These are phyloP conservation scores for Arachnomyces sp. DNA, from an alignment of 2,329 filamentous ascomycete genomes.

Conservation along the genomic window DNA sequence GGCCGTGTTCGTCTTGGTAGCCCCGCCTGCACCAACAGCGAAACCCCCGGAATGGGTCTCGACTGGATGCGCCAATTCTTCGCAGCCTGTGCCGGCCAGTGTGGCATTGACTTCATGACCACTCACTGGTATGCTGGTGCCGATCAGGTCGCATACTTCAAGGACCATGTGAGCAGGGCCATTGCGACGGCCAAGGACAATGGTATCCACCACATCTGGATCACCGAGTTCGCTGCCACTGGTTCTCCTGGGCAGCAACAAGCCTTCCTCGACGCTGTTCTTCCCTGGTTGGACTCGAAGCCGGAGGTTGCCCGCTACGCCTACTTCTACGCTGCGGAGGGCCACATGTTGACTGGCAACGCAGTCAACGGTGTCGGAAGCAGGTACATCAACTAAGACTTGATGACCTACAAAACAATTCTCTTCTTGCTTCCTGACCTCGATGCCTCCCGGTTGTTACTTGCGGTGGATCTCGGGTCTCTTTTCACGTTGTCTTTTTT, in stretches of 20 bases:
- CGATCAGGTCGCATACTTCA: conserved; percentile 26
- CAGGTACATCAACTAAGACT: too few relatives aligned
- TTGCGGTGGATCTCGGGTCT: too few relatives aligned
- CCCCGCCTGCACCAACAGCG: conserved; percentile 35
- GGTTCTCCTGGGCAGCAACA: conserved; percentile 13
- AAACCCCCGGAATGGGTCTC: conserved; percentile 25
- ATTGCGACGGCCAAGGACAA: conserved; percentile 25
- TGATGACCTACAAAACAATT: too few relatives aligned
- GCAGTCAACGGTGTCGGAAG: conserved; percentile 14
- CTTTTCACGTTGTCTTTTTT: too few relatives aligned
- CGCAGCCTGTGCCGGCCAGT: conserved; percentile 26
- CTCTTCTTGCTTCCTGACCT: too few relatives aligned
- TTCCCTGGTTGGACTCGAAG: conserved; percentile 32
- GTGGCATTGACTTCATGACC: conserved; percentile 33
- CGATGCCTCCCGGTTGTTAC: too few relatives aligned
- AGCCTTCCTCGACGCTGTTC: conserved; percentile 30
- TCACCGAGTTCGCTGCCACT: conserved; percentile 37
- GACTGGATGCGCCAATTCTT: conserved; percentile 36
- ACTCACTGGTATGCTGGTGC: conserved; percentile 38
- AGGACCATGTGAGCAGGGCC: conserved; percentile 29
- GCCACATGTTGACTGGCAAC: conserved; percentile 22
- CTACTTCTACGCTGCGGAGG: conserved; percentile 32
- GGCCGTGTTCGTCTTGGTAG: conserved; percentile 33
- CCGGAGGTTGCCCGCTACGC: conserved; percentile 34
- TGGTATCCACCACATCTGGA: conserved; percentile 34